These are phyloP conservation scores for Hypoxylon sp. DNA, from an alignment of 2,329 filamentous ascomycete species.

Conservation along the genomic window DNA sequence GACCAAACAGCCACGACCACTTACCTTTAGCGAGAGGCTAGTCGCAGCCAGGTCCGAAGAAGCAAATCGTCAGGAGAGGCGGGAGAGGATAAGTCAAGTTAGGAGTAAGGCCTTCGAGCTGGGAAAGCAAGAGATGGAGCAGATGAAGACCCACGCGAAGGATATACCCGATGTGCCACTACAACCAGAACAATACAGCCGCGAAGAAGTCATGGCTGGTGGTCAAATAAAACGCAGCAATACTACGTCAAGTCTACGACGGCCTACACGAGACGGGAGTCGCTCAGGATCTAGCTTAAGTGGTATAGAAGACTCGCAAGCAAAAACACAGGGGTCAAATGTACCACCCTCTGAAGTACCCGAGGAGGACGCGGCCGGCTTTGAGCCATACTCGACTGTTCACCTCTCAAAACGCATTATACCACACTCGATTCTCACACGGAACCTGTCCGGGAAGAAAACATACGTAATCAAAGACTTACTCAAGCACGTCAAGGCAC, in stretches of 20 bases:
- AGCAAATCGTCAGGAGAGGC: slow-evolving; percentile 56
- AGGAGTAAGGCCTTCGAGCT: slow-evolving; percentile 66
- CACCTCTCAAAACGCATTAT: slow-evolving; percentile 86
- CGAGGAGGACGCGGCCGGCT: slow-evolving; percentile 66
- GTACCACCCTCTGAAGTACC: slow-evolving; percentile 47
- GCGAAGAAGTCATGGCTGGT: slow-evolving; percentile 66
- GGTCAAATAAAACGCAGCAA: slow-evolving; percentile 53
- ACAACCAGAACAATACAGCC: slow-evolving; percentile 63
- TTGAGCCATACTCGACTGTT: slow-evolving; percentile 85
- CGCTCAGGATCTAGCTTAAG: slow-evolving; percentile 27
- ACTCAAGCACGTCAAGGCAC: slow-evolving; percentile 80
- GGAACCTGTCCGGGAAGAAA: slow-evolving; percentile 80
- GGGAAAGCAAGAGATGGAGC: slow-evolving; percentile 64
- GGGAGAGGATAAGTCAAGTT: slow-evolving; percentile 60
- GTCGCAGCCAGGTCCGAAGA: slow-evolving; percentile 72
- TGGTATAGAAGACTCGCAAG: slow-evolving; percentile 34
- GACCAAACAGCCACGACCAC: slow-evolving; percentile 50
- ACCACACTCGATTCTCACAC: slow-evolving; percentile 79
- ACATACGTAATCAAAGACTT: slow-evolving; percentile 81
- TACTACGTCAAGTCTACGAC: slow-evolving; percentile 49
- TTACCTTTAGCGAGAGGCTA: slow-evolving; percentile 85
- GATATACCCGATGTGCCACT: slow-evolving; percentile 60
- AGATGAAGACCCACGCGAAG: slow-evolving; percentile 64
- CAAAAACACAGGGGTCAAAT: slow-evolving; percentile 40
- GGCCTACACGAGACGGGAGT: slow-evolving; percentile 28